A percentile compares a stretch with the other conserved stretches of the same genome.
These are phyloP conservation scores for Oemleria cerasiformis DNA, from an alignment of 306 rosid genomes.

Conservation along the genomic window DNA sequence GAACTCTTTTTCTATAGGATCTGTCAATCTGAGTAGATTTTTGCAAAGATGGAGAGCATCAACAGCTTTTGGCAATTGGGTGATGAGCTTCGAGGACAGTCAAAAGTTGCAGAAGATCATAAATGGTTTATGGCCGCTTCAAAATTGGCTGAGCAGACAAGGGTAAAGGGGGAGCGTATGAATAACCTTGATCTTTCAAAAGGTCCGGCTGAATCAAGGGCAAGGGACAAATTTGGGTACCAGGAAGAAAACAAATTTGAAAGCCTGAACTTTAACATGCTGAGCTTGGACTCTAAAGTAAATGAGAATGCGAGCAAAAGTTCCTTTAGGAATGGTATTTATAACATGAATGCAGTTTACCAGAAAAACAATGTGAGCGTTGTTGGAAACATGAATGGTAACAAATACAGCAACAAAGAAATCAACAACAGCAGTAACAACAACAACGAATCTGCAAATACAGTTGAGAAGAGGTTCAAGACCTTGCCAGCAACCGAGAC, in stretches of 20 bases:
- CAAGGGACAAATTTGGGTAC: slow-evolving; percentile 73
- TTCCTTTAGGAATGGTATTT: slow-evolving; percentile 57
- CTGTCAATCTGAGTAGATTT: slow-evolving; percentile 32
- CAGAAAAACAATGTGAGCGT: slow-evolving; percentile 63
- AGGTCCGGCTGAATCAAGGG: slow-evolving; percentile 62
- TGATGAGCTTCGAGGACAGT: slow-evolving; percentile 95
- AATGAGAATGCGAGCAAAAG: slow-evolving; percentile 59
- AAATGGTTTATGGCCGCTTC: slow-evolving; percentile 92
- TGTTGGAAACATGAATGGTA: slow-evolving; percentile 48
- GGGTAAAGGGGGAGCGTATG: slow-evolving; percentile 80
- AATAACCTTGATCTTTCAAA: slow-evolving; percentile 91
- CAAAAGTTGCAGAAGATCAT: slow-evolving; percentile 88
- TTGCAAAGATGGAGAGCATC: slow-evolving; percentile 67
- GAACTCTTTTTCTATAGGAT: slow-evolving; percentile 11
- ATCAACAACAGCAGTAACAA: slow-evolving; percentile 37
- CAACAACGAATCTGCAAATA: slow-evolving; percentile 52
- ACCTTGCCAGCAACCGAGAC: slow-evolving; percentile 98
- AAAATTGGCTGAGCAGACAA: slow-evolving; percentile 92
- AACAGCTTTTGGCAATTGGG: slow-evolving; percentile 95
- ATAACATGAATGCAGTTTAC: slow-evolving; percentile 67
- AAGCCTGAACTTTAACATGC: slow-evolving; percentile 69
- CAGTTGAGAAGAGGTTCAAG: slow-evolving; percentile 89
- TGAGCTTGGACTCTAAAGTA: slow-evolving; percentile 67
- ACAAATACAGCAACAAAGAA: slow-evolving; percentile 75
- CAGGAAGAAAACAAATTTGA: slow-evolving; percentile 96